These are phyloP conservation scores for Nakazawaea ishiwadae DNA, from an alignment of 805 yeast genomes.

Conservation along the genomic window DNA sequence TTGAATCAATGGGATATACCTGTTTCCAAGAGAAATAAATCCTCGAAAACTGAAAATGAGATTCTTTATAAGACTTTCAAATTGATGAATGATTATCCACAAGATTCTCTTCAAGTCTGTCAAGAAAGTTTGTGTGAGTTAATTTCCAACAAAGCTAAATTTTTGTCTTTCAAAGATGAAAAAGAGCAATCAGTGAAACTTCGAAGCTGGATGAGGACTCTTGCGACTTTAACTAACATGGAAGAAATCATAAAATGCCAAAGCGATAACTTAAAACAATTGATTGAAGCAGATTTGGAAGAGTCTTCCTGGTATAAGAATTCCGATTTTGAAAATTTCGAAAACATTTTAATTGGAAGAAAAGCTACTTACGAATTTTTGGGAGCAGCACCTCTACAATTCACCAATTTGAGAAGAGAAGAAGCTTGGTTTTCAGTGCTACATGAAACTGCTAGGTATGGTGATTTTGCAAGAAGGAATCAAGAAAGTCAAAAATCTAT, in stretches of 20 bases:
- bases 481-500: constrained; percentile 44
- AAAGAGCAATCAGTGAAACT: not conserved
- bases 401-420: not conserved
- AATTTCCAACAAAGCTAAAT: constrained; percentile 15
- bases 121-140: constrained; percentile 19
- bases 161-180: constrained; percentile 12
- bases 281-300: too few relatives aligned
- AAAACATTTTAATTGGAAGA: constrained; percentile 39
- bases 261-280: too few relatives aligned
- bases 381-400: not conserved
- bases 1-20: constrained; percentile 74
- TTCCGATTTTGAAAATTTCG: constrained; percentile 32
- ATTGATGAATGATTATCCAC: constrained; percentile 33
- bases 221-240: constrained; percentile 15
- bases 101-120: constrained; percentile 16
- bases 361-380: constrained; percentile 31
- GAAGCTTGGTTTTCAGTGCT: constrained; percentile 19
- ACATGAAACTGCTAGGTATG: constrained; percentile 39
- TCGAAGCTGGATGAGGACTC: constrained; percentile 19
- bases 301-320: constrained; percentile 35
- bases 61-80: constrained; percentile 51
- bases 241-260: constrained; percentile 17
- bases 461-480: constrained; percentile 32
- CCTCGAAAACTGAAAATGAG: constrained; percentile 31
- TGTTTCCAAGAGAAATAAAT: constrained; percentile 17